These are phyloP conservation scores for Exobasidium cylindrosporum DNA, from an alignment of 1,284 basidiomycete species.

Conservation along the genomic window DNA sequence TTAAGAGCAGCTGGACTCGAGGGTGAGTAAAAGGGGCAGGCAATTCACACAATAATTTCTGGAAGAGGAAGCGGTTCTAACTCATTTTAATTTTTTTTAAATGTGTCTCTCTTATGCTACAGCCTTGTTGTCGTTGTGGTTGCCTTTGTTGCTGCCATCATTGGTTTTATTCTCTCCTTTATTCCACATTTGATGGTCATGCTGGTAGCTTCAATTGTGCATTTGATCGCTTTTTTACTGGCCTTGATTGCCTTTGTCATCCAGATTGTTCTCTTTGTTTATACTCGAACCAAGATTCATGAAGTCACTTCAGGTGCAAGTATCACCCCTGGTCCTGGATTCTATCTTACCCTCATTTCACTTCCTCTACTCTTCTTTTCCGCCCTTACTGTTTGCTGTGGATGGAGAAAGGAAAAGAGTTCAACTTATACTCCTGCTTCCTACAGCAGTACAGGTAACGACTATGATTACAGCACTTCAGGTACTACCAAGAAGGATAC, in stretches of 20 bases:
- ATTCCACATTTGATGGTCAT: conserved; percentile 13
- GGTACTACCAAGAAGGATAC: conserved; percentile 9
- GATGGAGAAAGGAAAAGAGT: conserved; percentile 15
- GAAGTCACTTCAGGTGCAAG: conserved; percentile 3
- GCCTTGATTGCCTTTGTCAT: conserved; percentile 16
- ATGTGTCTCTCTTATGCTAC: not conserved
- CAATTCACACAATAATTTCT: not conserved
- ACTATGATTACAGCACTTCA: not conserved
- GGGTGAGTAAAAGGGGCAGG: too few species aligned
- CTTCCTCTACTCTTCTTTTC: conserved; percentile 20
- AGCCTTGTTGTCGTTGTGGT: conserved; percentile 15
- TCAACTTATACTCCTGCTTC: not conserved
- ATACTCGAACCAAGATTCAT: conserved; percentile 16
- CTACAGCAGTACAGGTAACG: not conserved
- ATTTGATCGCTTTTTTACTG: conserved; percentile 12
- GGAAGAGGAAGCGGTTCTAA: not conserved
- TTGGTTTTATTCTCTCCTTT: conserved; percentile 15
- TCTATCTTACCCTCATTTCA: conserved; percentile 22
- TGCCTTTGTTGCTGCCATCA: conserved; percentile 15
- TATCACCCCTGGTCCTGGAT: conserved; percentile 19
- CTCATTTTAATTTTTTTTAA: not conserved
- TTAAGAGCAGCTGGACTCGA: conserved; percentile 14
- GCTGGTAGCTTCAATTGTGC: conserved; percentile 14
- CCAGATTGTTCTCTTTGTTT: conserved; percentile 19
- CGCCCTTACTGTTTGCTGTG: conserved; percentile 23